Evolutionary conservation across 345 rosid genomes (phyloP), one percentile per base, ranked within the genome.

Genomic region (Salix viminalis): DNA sequence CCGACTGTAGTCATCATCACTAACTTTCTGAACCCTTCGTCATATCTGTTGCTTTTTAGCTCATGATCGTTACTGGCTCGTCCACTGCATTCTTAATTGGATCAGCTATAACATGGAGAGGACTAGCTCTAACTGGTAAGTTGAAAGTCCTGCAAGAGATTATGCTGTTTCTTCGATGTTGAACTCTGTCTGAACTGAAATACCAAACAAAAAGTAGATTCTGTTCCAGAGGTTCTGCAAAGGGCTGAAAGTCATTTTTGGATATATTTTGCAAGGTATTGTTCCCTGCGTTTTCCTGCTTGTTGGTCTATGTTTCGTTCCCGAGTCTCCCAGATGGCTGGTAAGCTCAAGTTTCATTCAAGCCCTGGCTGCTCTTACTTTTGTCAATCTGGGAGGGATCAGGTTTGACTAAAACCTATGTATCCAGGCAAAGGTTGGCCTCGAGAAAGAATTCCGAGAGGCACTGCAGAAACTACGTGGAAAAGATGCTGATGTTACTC

Each of bases 281-380:
- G 74, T 82, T 65, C 97, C 99, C 0, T 95, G 97, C 83, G 48
- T 92, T 67, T 62, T 89, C 71, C 87, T 91, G 84, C 89, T 92
- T 66, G 77, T 79, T 77, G 99, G 97, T 30, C 84, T 93, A 32
- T 84, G 76, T 75, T 92, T 92, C 70, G 76, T 93, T 44, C 99
- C 97, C 0, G 97, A 93, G 77, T 92, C 99, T 16, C 99, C 97
- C 0, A 89, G 99, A 85, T 94, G 97, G 95, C 95, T 92, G 89
- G 98, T 94, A 85, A 86, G 79, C 41, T 34, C 54, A 36, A 48
- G 37, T 18, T 18, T 16, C 34, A 65, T 8, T 62, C 11, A 12
- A 36, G 30, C 36, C 50, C 67, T 61, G 54, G n/a, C 15, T 52
- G 3, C 30, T 44, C 6, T 14, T 61, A 46, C 11, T 64, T 32